Percentiles rank a stretch among this genome's conserved stretches.
Conservation (phyloP, 768 basidiomycete species). For the Rhizopogon vinicolor region DNA sequence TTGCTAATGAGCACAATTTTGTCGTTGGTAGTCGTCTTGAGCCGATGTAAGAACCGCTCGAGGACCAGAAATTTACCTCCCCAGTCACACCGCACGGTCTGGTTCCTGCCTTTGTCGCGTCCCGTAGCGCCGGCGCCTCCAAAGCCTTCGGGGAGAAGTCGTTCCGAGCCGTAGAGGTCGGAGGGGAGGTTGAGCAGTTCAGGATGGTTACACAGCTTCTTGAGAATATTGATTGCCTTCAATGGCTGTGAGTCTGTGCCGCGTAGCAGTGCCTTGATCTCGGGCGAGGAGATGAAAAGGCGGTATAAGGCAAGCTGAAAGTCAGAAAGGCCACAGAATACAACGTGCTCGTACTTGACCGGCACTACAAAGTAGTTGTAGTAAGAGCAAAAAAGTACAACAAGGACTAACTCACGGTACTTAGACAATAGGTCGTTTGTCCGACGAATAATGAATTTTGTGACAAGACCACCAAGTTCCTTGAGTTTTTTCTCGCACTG, state of each 20-base stretch:
- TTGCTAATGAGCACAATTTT: slow-evolving; percentile 98
- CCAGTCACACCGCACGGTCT: slow-evolving; percentile 71
- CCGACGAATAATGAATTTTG: slow-evolving; percentile 90
- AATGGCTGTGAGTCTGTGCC: slow-evolving; percentile 90
- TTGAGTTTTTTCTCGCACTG: slow-evolving; percentile 86
- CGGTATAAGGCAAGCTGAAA: slow-evolving; percentile 85
- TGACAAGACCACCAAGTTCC: slow-evolving; percentile 82
- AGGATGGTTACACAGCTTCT: slow-evolving; percentile 95
- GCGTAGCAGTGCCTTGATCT: slow-evolving; percentile 85
- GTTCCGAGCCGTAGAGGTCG: slow-evolving; percentile 79
- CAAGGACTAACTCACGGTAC: slow-evolving; percentile 59
- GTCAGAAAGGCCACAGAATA: slow-evolving; percentile 83
- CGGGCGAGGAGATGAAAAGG: slow-evolving; percentile 88
- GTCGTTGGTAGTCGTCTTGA: slow-evolving; percentile 78
- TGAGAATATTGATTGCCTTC: slow-evolving; percentile 90
- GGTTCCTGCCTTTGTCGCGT: slow-evolving; percentile 37
- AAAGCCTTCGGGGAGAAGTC: slow-evolving; percentile 80
- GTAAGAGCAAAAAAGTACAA: slow-evolving; percentile 1
- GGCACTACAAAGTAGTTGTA: slow-evolving; percentile 57
- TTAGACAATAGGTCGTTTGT: slow-evolving; percentile 95
- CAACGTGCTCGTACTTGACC: slow-evolving; percentile 98
- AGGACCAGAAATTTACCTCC: slow-evolving; percentile 90
- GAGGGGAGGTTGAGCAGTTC: slow-evolving; percentile 82
- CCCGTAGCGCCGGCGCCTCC: slow-evolving; percentile 43
- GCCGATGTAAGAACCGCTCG: slow-evolving; percentile 86